Conservation (phyloP, 768 basidiomycete species). For the Pulveroboletus frians region DNA sequence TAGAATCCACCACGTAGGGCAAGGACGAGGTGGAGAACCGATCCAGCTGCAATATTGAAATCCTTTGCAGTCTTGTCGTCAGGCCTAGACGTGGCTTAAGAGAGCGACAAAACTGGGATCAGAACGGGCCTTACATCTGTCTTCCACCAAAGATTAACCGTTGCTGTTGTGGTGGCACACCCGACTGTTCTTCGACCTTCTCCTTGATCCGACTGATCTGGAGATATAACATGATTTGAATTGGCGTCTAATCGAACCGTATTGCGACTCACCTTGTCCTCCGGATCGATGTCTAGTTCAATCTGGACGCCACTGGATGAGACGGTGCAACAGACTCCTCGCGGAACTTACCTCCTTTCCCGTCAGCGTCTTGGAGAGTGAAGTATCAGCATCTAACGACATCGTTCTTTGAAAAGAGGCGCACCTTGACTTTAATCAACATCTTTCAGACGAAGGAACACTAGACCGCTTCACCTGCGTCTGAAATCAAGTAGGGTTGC, state of each 20-base stretch:
- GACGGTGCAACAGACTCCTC: neutral
- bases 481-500: no score
- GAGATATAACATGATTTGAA: neutral
- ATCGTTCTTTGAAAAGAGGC: neutral
- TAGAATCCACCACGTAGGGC: slow-evolving; percentile 87
- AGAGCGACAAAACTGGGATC: neutral
- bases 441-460: slow-evolving; percentile 10
- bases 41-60: slow-evolving; percentile 77
- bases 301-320: slow-evolving; percentile 46
- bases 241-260: neutral
- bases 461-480: neutral
- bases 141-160: slow-evolving; percentile 89
- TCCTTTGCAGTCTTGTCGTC: slow-evolving; percentile 91
- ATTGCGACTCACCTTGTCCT: slow-evolving; percentile 62
- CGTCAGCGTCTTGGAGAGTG: slow-evolving; percentile 47
- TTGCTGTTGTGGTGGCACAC: slow-evolving; percentile 94
- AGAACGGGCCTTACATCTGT: slow-evolving; percentile 66
- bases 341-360: slow-evolving; percentile 79
- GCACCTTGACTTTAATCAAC: slow-evolving; percentile 27
- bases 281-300: slow-evolving; percentile 90
- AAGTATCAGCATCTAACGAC: neutral
- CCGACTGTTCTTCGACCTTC: slow-evolving; percentile 97
- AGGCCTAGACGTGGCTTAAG: slow-evolving; percentile 44
- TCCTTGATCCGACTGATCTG: slow-evolving; percentile 95
- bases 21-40: slow-evolving; percentile 90